A percentile compares a stretch with the other conserved stretches of the same genome.
Evolutionary conservation across 164 flowering plant genomes (phyloP).

Genomic region (Chloranthus sessilifolius): DNA sequence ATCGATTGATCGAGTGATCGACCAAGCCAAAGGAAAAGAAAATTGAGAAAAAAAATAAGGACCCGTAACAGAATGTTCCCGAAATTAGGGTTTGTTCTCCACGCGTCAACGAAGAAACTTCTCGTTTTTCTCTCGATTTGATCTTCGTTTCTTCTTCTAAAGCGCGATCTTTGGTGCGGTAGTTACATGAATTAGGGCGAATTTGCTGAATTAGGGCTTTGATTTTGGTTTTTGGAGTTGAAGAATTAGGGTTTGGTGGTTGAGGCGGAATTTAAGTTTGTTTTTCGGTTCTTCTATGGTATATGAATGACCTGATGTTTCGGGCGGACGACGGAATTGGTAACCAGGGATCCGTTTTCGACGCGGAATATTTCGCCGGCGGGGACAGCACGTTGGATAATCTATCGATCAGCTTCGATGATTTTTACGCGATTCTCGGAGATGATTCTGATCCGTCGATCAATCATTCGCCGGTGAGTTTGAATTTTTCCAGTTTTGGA

Average conservation of each 20-base stretch:
- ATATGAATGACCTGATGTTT: slow-evolving; percentile 23
- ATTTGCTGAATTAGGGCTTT: not conserved
- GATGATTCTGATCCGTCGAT: slow-evolving; percentile 13
- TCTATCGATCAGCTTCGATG: slow-evolving; percentile 16
- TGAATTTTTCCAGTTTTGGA: not conserved
- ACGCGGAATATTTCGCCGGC: not conserved
- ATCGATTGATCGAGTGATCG: not conserved
- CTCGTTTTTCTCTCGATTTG: not conserved
- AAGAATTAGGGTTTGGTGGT: slow-evolving; percentile 5
- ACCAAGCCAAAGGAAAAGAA: not conserved
- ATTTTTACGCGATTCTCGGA: slow-evolving; percentile 15
- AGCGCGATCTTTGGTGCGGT: not conserved
- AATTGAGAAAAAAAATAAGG: not conserved
- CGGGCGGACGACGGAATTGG: slow-evolving; percentile 18
- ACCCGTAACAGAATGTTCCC: slow-evolving; percentile 14
- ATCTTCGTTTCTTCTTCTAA: not conserved
- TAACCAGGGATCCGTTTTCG: slow-evolving; percentile 3
- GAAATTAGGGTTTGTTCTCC: too few species aligned
- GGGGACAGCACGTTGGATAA: slow-evolving; percentile 15
- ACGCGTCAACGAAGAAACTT: not conserved
- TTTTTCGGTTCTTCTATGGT: slow-evolving; percentile 8
- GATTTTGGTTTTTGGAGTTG: not conserved
- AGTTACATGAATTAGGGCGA: not conserved
- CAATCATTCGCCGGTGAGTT: slow-evolving; percentile 9
- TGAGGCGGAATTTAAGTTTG: too few species aligned